These are phyloP conservation scores for Pezicula neosporulosa DNA, from an alignment of 2,329 filamentous ascomycete genomes.

Conservation along the genomic window DNA sequence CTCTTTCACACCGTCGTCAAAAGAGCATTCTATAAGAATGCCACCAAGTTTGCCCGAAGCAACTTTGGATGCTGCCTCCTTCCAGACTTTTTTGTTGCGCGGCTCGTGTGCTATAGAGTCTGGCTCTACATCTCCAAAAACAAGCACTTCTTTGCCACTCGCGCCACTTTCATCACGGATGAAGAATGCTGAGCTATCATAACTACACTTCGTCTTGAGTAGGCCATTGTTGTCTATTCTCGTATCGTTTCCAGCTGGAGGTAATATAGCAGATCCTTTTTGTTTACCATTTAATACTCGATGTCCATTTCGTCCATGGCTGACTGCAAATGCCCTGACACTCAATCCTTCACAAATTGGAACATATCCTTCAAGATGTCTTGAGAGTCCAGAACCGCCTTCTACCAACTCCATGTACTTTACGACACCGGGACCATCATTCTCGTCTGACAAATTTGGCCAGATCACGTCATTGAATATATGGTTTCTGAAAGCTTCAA, in stretches of 20 bases:
- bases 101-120: slow-evolving; percentile 81
- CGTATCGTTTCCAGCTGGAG: too few relatives aligned
- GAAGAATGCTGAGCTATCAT: slow-evolving; percentile 92
- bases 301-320: slow-evolving; percentile 73
- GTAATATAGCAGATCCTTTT: neutral
- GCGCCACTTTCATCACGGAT: slow-evolving; percentile 62
- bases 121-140: slow-evolving; percentile 95
- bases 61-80: slow-evolving; percentile 83
- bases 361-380: slow-evolving; percentile 82
- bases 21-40: slow-evolving; percentile 96
- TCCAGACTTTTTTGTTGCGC: slow-evolving; percentile 80
- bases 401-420: slow-evolving; percentile 87
- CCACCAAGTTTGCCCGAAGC: slow-evolving; percentile 67
- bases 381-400: slow-evolving; percentile 84
- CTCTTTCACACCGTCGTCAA: slow-evolving; percentile 75
- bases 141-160: slow-evolving; percentile 74
- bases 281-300: slow-evolving; percentile 44
- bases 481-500: slow-evolving; percentile 86
- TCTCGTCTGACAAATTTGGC: slow-evolving; percentile 96
- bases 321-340: slow-evolving; percentile 84
- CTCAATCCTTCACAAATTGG: slow-evolving; percentile 85
- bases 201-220: slow-evolving; percentile 56
- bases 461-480: slow-evolving; percentile 98
- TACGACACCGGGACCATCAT: slow-evolving; percentile 87
- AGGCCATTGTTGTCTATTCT: too few relatives aligned